Evolutionary conservation across 768 basidiomycete genomes (phyloP), one percentile per base, ranked within the genome.

Genomic region (Nidularia pulvinata): DNA sequence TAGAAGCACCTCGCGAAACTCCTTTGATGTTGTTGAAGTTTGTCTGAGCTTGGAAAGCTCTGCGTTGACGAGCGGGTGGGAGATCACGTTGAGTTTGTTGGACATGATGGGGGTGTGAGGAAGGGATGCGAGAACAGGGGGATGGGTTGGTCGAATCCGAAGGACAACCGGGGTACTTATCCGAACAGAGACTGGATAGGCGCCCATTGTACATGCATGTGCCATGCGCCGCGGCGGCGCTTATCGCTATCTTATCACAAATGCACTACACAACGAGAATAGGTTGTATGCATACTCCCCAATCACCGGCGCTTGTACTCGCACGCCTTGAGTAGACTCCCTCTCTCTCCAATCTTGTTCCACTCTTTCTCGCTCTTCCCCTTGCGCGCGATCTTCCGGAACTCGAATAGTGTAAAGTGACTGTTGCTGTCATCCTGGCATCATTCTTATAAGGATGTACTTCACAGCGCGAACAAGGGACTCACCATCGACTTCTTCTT

Each of bases 291-390:
- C 19, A 46, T 11, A 16, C 46, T 33, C n/a, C 25, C 11, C 14
- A 7, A 13, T 80, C 69, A 96, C 64, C 94, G 79, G 60, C 89
- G 79, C 67, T 96, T 97, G 68, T 97, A 97, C 72, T 96, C 91
- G 69, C 94, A 97, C 35, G 95, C 86, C 68, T 92, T 93, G 54
- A 97, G 74, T 36, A 91, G 61, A 52, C 67, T 63, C 13, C 84
- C 81, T 60, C 76, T 80, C 7, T 74, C 70, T 61, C 82, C 48
- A 22, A 93, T 58, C 43, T 73, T 73, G 9, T 61, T 64, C 86
- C 89, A 94, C 55, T 88, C 82, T 58, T 82, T 75, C 47, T 84
- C 77, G 37, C 69, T 71, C 63, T 77, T 82, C 22, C 65, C 59
- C 48, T 68, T 67, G 37, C 78, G 75, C 13, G 77, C 59, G 5